phyloP scores from a whole-genome alignment of 2,329 filamentous ascomycete genomes.

The Aspergillus latus region DNA sequence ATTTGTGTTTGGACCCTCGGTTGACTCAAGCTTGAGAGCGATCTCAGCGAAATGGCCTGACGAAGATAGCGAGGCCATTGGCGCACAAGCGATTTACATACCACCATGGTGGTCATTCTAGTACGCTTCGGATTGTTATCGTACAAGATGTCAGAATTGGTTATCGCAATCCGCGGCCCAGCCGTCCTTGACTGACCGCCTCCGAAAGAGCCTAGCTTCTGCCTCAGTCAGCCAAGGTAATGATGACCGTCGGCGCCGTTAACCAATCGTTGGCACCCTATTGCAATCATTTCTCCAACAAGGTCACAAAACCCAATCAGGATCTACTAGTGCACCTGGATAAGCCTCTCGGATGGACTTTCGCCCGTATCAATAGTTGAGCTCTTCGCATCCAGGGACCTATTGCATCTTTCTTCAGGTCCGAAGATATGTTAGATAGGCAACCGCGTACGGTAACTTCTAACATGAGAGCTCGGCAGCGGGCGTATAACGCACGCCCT shows the following conservation, averaged over 20 bases:
- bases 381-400: neutral
- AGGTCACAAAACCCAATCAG: neutral
- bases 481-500: too few relatives aligned
- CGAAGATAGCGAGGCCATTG: conserved; percentile 32
- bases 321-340: neutral
- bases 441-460: too few relatives aligned
- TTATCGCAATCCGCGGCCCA: conserved; percentile 8
- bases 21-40: conserved; percentile 10
- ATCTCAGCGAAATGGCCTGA: conserved; percentile 16
- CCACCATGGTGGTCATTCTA: conserved; percentile 31
- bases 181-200: conserved; percentile 6
- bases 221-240: too few relatives aligned
- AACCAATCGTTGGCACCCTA: conserved; percentile 26
- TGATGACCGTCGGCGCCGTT: conserved; percentile 23
- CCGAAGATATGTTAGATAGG: neutral
- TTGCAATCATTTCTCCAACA: neutral
- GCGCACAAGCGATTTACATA: conserved; percentile 31
- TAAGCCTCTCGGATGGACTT: conserved; percentile 15
- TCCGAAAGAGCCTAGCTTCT: neutral
- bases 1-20: conserved; percentile 14
- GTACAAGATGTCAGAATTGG: neutral
- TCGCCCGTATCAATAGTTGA: conserved; percentile 6
- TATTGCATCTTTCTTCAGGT: neutral
- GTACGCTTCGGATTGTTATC: neutral
- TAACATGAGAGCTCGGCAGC: too few relatives aligned